Evolutionary conservation across 1,284 basidiomycete species (phyloP), one percentile per base, ranked within the genome.

Genomic region (Peniophora sp.): DNA sequence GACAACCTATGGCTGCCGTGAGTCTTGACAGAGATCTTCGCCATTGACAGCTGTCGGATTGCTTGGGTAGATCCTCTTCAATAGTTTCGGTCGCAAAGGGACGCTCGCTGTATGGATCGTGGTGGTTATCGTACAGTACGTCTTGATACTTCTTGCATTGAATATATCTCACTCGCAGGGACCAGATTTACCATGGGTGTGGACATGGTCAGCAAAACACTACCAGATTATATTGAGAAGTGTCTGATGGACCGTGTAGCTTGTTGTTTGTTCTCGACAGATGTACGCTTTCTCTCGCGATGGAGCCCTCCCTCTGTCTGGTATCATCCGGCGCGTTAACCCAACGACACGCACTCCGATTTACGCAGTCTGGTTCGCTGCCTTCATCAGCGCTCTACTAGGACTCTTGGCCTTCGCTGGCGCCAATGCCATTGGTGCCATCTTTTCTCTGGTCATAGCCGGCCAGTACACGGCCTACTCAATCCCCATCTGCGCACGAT

Each of bases 261-360:
- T 57, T 17, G 50, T 65, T 11, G 64, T 70, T 2, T 60, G 66
- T 22, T 72, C 68, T 1, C 64, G 70, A 23, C 70, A 72, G 59
- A 67, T 68, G 3, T 73, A 72, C 50, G 73, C 73, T 3, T 75
- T 75, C 55, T 63, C 68, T 14, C 67, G 74, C 47, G 74, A 76
- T 54, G 72, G 73, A 34, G 73, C 68, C 3, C 64, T 75, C 0
- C 74, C 74, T 2, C 69, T 74, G 51, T 72, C 69, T 10, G 55
- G 54, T 34, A 71, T 60, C 57, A 62, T 71, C n/a, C 66, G 67
- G 53, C 55, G 62, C 11, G 61, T 69, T 53, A 64, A 68, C 53
- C 24, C 52, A 10, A 52, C 39, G 24, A 64, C 64, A 3, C 52
- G 59, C 24, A 58, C 60, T 1, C 65, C 65, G 14, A 57, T 63